A percentile compares a stretch with the other conserved stretches of the same genome.
Evolutionary conservation across 345 rosid genomes (phyloP).

Genomic region (Kandelia obovata): DNA sequence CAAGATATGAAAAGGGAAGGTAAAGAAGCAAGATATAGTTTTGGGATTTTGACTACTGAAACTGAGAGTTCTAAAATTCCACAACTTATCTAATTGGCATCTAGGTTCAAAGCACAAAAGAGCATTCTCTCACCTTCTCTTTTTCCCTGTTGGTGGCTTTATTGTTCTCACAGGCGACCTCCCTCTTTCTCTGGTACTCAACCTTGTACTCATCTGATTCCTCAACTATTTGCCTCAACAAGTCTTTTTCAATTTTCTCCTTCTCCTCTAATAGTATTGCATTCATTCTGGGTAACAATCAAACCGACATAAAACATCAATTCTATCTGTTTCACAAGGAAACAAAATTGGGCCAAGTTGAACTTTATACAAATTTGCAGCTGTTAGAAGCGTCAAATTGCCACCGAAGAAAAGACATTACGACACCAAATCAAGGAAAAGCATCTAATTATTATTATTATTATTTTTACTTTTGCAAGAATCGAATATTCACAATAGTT

Average conservation of each 20-base stretch:
- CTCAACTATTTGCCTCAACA: slow-evolving; percentile 50
- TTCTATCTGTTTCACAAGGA: neutral
- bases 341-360: neutral
- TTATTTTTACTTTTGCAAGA: too few species aligned
- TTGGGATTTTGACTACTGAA: neutral
- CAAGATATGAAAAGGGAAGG: too few species aligned
- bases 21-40: too few species aligned
- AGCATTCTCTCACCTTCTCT: slow-evolving; percentile 59
- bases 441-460: neutral
- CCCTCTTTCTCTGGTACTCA: slow-evolving; percentile 60
- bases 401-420: too few species aligned
- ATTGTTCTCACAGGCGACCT: slow-evolving; percentile 49
- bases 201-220: slow-evolving; percentile 63
- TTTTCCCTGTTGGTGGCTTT: slow-evolving; percentile 61
- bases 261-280: slow-evolving; percentile 66
- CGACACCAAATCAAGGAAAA: neutral
- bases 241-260: slow-evolving; percentile 70
- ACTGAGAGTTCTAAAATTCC: neutral
- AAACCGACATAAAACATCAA: slow-evolving; percentile 8
- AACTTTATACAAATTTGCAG: neutral
- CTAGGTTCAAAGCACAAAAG: neutral
- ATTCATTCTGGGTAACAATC: slow-evolving; percentile 42
- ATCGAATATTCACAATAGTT: neutral
- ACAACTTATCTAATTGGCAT: neutral
- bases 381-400: too few species aligned